Conservation (phyloP, 768 basidiomycete genomes). For the Lepiota brunneoincarnata region DNA sequence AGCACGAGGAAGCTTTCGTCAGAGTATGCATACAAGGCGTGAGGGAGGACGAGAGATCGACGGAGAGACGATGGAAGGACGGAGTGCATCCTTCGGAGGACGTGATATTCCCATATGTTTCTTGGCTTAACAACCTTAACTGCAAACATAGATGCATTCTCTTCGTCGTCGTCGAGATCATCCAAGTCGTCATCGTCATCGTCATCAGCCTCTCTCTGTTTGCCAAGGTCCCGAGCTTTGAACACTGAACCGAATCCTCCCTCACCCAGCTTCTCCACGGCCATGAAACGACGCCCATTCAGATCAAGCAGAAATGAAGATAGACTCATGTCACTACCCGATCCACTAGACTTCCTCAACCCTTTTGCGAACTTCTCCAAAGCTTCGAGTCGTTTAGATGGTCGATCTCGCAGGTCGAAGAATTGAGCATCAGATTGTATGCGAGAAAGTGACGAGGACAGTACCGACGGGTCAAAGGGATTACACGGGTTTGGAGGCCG, state of each 20-base stretch:
- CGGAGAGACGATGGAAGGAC: slow-evolving; percentile 58
- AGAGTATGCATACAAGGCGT: slow-evolving; percentile 75
- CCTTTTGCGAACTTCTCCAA: slow-evolving; percentile 73
- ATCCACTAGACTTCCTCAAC: slow-evolving; percentile 39
- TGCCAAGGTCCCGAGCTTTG: slow-evolving; percentile 62
- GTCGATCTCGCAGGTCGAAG: slow-evolving; percentile 52
- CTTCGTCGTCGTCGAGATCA: slow-evolving; percentile 52
- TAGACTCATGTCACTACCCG: slow-evolving; percentile 33
- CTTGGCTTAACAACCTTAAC: slow-evolving; percentile 90
- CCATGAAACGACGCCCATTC: slow-evolving; percentile 61
- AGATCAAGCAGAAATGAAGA: slow-evolving; percentile 54
- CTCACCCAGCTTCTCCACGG: slow-evolving; percentile 90
- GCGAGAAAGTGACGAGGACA: slow-evolving; percentile 61
- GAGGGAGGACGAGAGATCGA: slow-evolving; percentile 72
- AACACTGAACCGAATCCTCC: slow-evolving; percentile 98
- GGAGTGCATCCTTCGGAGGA: slow-evolving; percentile 74
- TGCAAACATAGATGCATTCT: slow-evolving; percentile 62
- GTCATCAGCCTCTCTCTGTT: slow-evolving; percentile 39
- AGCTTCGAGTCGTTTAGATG: slow-evolving; percentile 57
- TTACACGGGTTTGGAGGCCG: slow-evolving; percentile 86
- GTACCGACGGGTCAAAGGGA: slow-evolving; percentile 68
- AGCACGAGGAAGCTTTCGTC: slow-evolving; percentile 92
- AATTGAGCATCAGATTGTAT: slow-evolving; percentile 60
- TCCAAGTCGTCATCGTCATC: slow-evolving; percentile 48
- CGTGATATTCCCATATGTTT: slow-evolving; percentile 90